A percentile compares a stretch with the other conserved stretches of the same genome.
These are phyloP conservation scores for Striga hermonthica DNA, from an alignment of 305 asterid species.

Conservation along the genomic window DNA sequence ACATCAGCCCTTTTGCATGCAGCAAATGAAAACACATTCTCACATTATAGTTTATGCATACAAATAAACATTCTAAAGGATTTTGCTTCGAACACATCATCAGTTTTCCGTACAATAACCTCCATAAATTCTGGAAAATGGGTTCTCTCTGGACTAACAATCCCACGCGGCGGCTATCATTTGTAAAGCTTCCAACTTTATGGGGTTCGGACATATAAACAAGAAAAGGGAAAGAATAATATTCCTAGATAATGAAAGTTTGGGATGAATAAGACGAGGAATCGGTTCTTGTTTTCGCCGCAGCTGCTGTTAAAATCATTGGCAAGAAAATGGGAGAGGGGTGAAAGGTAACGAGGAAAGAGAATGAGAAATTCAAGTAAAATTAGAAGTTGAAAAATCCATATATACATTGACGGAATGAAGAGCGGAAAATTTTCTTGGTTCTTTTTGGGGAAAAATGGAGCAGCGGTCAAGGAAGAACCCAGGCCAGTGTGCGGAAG, in stretches of 20 bases:
- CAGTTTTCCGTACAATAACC: conserved; percentile 12
- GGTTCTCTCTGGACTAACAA: conserved; percentile 24
- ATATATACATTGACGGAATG: conserved; percentile 18
- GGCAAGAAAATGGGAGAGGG: conserved; percentile 24
- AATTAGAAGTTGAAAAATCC: conserved; percentile 34
- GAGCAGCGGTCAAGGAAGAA: conserved; percentile 26
- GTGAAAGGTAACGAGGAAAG: not conserved
- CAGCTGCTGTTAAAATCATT: conserved; percentile 19
- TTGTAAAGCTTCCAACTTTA: conserved; percentile 9
- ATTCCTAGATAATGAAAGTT: not conserved
- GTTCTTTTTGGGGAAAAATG: conserved; percentile 8
- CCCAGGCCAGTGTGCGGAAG: conserved; percentile 32
- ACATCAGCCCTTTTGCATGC: conserved; percentile 26
- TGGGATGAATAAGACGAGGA: not conserved
- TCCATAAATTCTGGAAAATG: conserved; percentile 6
- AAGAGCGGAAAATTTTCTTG: not conserved
- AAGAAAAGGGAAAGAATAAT: not conserved
- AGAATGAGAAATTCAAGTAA: conserved; percentile 16
- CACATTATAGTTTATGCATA: not conserved
- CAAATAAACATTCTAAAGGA: not conserved
- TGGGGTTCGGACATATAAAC: not conserved
- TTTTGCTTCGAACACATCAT: not conserved
- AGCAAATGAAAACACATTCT: conserved; percentile 23
- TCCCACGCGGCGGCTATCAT: conserved; percentile 21
- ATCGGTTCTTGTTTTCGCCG: conserved; percentile 15